These are phyloP conservation scores for Annulohypoxylon maeteangense DNA, from an alignment of 495 filamentous ascomycete genomes.

Conservation along the genomic window DNA sequence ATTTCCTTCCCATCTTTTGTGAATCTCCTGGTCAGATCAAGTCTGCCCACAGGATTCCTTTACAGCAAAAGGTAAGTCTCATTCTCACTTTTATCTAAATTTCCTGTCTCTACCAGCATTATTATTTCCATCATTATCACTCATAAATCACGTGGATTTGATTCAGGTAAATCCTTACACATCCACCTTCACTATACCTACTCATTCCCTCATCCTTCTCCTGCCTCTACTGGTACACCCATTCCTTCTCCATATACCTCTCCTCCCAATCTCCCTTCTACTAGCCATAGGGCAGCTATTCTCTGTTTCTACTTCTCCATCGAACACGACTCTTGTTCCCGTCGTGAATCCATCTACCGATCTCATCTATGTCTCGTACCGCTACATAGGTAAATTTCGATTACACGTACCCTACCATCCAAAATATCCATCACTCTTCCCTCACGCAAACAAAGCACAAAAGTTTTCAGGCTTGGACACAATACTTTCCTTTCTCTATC, in stretches of 20 bases:
- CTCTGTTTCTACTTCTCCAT: background rate
- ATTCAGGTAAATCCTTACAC: background rate
- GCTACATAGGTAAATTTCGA: background rate
- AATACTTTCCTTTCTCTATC: background rate
- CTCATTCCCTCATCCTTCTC: background rate
- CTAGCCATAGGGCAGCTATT: background rate
- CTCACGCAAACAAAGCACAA: background rate
- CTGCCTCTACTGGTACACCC: background rate
- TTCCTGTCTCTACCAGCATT: background rate
- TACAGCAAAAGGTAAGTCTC: slow-evolving; percentile 7
- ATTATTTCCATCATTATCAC: slow-evolving; percentile 25
- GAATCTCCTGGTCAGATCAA: background rate
- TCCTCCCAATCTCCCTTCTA: background rate
- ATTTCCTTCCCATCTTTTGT: background rate
- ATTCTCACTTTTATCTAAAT: slow-evolving; percentile 22
- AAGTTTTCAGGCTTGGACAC: background rate
- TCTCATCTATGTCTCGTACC: background rate
- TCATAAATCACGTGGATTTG: background rate
- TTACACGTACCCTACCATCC: background rate
- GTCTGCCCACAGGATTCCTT: background rate
- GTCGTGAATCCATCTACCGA: background rate
- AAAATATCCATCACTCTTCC: background rate
- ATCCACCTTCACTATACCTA: background rate
- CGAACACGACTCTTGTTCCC: background rate
- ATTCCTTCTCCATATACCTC: background rate